Evolutionary conservation across 805 yeast species (phyloP).

Genomic region (Scheffersomyces stipitis): DNA sequence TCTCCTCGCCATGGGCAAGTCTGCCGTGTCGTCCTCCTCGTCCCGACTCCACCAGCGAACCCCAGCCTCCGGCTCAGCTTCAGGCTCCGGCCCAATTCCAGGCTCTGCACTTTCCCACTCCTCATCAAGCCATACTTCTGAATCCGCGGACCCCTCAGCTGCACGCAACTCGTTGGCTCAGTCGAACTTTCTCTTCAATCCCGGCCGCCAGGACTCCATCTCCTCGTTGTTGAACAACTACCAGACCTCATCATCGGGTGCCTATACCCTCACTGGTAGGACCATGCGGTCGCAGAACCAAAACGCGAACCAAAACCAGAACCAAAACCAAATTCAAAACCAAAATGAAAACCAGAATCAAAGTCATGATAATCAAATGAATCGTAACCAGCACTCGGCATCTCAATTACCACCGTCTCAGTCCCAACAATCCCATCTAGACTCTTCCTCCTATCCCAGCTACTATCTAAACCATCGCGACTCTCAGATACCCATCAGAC

Average conservation of each 20-base stretch:
- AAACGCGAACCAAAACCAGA: conserved; percentile 1
- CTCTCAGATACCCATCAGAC: conserved; percentile 17
- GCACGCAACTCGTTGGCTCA: too few species aligned
- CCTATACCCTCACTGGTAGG: conserved; percentile 1
- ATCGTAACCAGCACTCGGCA: conserved; percentile 7
- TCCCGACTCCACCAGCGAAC: conserved; percentile 6
- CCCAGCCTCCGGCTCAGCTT: conserved; percentile 4
- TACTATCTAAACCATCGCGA: conserved; percentile 18
- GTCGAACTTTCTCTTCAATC: conserved; percentile 23
- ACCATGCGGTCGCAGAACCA: conserved; percentile 2
- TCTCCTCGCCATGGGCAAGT: conserved; percentile 13
- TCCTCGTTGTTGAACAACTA: conserved; percentile 23
- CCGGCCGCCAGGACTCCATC: conserved; percentile 31
- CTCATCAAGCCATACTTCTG: too few species aligned
- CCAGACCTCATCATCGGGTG: conserved; percentile 7
- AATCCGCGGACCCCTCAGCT: too few species aligned
- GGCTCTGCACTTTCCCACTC: conserved; percentile 2
- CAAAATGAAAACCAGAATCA: not conserved
- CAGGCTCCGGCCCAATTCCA: not conserved
- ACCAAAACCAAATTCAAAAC: too few species aligned
- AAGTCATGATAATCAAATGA: conserved; percentile 10
- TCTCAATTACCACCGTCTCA: conserved; percentile 2
- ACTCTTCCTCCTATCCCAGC: conserved; percentile 14
- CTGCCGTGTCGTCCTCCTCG: conserved; percentile 12
- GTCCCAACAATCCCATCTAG: conserved; percentile 4